These are phyloP conservation scores for Lachancea sp. DNA, from an alignment of 805 yeast species.

Conservation along the genomic window DNA sequence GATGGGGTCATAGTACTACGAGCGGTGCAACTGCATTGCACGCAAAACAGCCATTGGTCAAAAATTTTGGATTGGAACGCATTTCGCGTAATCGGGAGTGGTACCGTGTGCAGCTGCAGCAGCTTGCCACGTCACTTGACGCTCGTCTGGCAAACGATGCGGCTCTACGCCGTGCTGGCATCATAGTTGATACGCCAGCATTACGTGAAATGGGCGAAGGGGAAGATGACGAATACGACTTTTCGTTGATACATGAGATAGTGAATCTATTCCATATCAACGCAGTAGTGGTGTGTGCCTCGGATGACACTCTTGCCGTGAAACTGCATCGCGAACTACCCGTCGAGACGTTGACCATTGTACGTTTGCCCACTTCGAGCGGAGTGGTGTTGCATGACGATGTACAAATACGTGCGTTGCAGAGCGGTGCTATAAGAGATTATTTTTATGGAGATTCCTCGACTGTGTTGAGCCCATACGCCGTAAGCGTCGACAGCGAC, in stretches of 20 bases:
- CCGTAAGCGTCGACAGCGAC: conserved; percentile 62
- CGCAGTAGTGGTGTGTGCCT: conserved; percentile 18
- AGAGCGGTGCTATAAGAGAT: conserved; percentile 72
- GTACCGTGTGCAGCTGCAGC: conserved; percentile 44
- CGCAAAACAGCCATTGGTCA: conserved; percentile 86
- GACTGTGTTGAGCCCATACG: conserved; percentile 74
- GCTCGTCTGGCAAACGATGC: conserved; percentile 26
- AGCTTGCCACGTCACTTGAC: conserved; percentile 43
- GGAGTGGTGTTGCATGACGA: conserved; percentile 77
- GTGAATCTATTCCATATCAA: conserved; percentile 20
- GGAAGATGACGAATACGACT: conserved; percentile 1
- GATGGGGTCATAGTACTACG: conserved; percentile 73
- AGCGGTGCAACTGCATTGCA: conserved; percentile 72
- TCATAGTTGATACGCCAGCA: conserved; percentile 29
- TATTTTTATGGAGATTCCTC: conserved; percentile 79
- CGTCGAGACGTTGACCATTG: conserved; percentile 21
- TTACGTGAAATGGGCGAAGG: conserved; percentile 14
- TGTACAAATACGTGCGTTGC: conserved; percentile 57
- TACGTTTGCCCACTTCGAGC: conserved; percentile 64
- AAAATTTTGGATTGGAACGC: conserved; percentile 66
- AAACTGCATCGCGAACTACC: conserved; percentile 17
- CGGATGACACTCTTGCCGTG: conserved; percentile 11
- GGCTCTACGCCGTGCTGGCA: conserved; percentile 30
- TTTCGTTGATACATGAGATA: conserved; percentile 14
- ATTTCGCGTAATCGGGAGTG: conserved; percentile 44